Conservation (phyloP, 208 protist genomes). For the Tritrichomonas musculus region DNA sequence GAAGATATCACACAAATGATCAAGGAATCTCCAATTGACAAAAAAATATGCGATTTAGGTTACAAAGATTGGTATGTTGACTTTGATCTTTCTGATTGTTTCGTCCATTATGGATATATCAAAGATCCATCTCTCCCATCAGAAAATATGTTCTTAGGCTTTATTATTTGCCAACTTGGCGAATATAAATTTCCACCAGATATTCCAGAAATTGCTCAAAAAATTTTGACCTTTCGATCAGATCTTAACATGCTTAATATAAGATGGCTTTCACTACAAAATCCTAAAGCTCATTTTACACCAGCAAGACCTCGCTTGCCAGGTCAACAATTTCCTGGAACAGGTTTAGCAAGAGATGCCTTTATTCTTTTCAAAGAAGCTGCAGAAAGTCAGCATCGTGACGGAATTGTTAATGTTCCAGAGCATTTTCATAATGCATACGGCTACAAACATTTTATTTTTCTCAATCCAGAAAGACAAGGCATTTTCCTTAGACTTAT, state of each 20-base stretch:
- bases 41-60: not conserved
- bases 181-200: not conserved
- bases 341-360: not conserved
- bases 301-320: not conserved
- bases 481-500: not conserved
- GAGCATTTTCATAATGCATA: constrained; percentile 32
- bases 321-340: not conserved
- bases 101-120: constrained; percentile 4
- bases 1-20: not conserved
- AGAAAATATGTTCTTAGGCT: not conserved
- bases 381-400: not conserved
- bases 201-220: not conserved
- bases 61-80: constrained; percentile 7
- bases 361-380: not conserved
- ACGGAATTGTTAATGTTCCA: not conserved
- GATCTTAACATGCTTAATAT: not conserved
- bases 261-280: not conserved
- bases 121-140: too few species aligned
- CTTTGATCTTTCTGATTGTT: not conserved
- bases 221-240: too few species aligned
- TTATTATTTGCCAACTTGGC: not conserved
- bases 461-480: not conserved
- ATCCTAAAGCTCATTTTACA: not conserved
- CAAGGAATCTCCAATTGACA: not conserved
- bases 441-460: not conserved